Evolutionary conservation across 2,329 filamentous ascomycete species (phyloP), one percentile per base, ranked within the genome.

Genomic region (Seiridium unicorne): DNA sequence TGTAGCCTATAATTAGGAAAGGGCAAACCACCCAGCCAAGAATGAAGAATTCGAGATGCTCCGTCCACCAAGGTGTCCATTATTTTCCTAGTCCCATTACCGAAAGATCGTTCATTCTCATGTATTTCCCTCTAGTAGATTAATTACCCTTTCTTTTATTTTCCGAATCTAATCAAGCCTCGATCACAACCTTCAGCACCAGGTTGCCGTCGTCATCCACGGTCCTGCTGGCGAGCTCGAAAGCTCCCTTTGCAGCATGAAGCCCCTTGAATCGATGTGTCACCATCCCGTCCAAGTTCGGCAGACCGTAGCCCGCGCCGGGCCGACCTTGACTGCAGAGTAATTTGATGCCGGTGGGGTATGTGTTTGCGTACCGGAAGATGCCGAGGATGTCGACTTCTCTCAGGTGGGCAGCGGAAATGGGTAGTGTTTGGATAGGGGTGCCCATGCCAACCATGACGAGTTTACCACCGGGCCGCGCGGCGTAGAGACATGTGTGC

Each of bases 391-490:
- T 89, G 69, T 93, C 90, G 51, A 93, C 85, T 76, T 93, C 90
- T 38, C 89, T 83, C 34, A 92, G 78, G 47, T 90, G 88, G 4
- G 89, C 89, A 4, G 88, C 87, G 2, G 87, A 90, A 57, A 93
- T 77, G 1, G 89, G 89, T 6, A 93, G 80, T 0, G 88, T 92
- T 72, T 92, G 89, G 47, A 92, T 84, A 0, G 90, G 89, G 3
- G 86, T 90, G 53, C 90, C 90, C 90, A 93, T 93, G 53, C 90
- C 90, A 11, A 93, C 89, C 76, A 93, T 87, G 70, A 93, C 82
- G 55, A 92, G 81, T 67, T 88, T 89, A 18, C 90, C 90, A 34
- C 90, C 90, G 0, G 89, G 81, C 60, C 82, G 82, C 8, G 89
- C 88, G 3, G 88, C 88, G 65, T 89, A 92, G 26, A 93, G 84